Base-by-base conservation (phyloP, 2,329 filamentous ascomycete genomes). In the Phyllosticta paracitricarpa region DNA sequence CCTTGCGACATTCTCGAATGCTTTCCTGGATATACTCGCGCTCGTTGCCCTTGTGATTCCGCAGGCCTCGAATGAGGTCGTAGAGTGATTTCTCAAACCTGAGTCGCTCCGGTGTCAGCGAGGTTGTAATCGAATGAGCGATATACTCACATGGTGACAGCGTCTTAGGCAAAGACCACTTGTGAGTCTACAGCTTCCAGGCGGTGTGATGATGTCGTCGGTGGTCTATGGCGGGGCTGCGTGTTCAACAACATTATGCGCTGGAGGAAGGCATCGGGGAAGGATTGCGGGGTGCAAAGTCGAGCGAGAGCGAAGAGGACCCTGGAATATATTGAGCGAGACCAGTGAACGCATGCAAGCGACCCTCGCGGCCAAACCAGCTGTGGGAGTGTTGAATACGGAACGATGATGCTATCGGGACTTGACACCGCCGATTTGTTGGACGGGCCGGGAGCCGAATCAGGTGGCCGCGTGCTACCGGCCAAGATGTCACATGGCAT, bases 11-110 rank as follows among this genome's bases (percentile, higher is more conserved):
- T 89, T 99, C 94, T 79, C 91, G 92, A 72, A 97, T 79, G 71
- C 88, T 91, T 74, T 90, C 88, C 72, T 96, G 89, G 63, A 99
- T 95, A 75, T 97, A 99, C 72, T 95, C 91, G 74, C 88, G 89
- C 78, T 99, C 94, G 71, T 87, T 89, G 69, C 93, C 93, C 76
- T 96, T 97, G 79, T 97, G 92, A 73, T 93, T 94, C 67, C 94
- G 88, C 72, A 99, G 81, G 70, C 94, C 94, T 76, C 92, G 85
- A 70, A 99, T 99, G 81, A 99, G 92, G 84, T 97, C 93, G 77
- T 97, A 96, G 22, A 99, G 84, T 52, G 94, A 97, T 78, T 99
- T 99, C 77, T 99, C 94, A 79, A 99, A 99, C 94, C 92, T 97
- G 65, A 24, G 30, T 48, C 51, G 25, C 12, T 33, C 40, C 4